phyloP scores from a whole-genome alignment of 257 asterid species.

The Solanum peruvianum region DNA sequence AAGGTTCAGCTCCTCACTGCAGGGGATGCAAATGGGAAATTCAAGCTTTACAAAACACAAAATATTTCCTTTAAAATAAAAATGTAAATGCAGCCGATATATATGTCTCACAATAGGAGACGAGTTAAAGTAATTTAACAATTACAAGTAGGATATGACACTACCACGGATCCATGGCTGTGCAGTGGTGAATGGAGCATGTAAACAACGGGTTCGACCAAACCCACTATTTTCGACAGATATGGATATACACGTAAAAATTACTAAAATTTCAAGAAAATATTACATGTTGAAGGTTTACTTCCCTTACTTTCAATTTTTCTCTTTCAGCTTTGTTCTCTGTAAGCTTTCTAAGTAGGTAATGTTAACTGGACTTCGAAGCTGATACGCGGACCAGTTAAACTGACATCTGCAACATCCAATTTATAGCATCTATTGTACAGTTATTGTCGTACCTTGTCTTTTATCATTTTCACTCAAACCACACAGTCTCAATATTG shows the following conservation, averaged over 20 bases:
- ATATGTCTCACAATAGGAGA: background rate
- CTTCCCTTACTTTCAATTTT: background rate
- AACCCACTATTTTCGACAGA: background rate
- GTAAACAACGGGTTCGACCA: background rate
- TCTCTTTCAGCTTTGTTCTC: background rate
- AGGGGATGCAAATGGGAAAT: constrained; percentile 16
- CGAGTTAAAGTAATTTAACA: background rate
- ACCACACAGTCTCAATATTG: background rate
- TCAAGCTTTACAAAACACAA: background rate
- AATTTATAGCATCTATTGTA: background rate
- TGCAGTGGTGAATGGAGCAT: background rate
- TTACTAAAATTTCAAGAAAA: background rate
- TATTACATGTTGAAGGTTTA: background rate
- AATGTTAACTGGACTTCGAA: background rate
- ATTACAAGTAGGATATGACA: background rate
- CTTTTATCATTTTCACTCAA: background rate
- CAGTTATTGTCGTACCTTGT: background rate
- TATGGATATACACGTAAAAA: background rate
- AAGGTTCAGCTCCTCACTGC: constrained; percentile 93
- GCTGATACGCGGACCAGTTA: background rate
- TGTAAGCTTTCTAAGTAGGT: background rate
- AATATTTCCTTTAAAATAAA: background rate
- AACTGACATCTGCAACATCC: background rate
- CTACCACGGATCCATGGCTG: background rate
- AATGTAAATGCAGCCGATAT: background rate